Conservation (phyloP, 2,329 filamentous ascomycete genomes). For the Xylaria sp. region DNA sequence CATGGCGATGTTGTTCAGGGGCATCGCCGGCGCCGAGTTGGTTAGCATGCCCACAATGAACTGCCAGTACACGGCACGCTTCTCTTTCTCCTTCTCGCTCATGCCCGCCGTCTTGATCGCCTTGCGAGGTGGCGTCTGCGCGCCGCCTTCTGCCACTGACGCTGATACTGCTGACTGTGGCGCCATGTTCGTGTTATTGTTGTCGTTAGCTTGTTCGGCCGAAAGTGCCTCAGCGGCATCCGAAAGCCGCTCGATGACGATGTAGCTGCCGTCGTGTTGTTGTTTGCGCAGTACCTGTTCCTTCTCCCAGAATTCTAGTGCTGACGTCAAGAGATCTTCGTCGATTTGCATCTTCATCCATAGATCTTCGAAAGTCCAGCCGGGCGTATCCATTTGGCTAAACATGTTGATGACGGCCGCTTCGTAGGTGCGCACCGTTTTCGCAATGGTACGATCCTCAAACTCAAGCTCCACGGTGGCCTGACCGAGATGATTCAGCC, state of each 20-base stretch:
- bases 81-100: constrained; percentile 67
- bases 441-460: constrained; percentile 74
- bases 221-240: constrained; percentile 40
- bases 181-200: too few species aligned
- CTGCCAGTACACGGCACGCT: constrained; percentile 77
- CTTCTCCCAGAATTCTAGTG: constrained; percentile 73
- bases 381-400: constrained; percentile 41
- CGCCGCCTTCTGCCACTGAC: constrained; percentile 30
- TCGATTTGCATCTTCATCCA: constrained; percentile 70
- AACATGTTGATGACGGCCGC: constrained; percentile 89
- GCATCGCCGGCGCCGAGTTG: constrained; percentile 82
- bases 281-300: constrained; percentile 68
- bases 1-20: constrained; percentile 80
- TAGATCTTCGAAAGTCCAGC: constrained; percentile 59
- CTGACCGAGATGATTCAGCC: constrained; percentile 82
- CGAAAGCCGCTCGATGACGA: constrained; percentile 70
- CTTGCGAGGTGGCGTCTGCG: constrained; percentile 54
- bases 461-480: constrained; percentile 83
- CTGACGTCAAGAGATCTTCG: constrained; percentile 70
- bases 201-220: constrained; percentile 30
- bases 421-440: constrained; percentile 82
- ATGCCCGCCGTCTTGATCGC: constrained; percentile 56
- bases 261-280: constrained; percentile 59
- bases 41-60: constrained; percentile 96
- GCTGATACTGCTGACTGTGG: constrained; percentile 29